These are phyloP conservation scores for Fusarium coicis DNA, from an alignment of 2,329 filamentous ascomycete species.

Conservation along the genomic window DNA sequence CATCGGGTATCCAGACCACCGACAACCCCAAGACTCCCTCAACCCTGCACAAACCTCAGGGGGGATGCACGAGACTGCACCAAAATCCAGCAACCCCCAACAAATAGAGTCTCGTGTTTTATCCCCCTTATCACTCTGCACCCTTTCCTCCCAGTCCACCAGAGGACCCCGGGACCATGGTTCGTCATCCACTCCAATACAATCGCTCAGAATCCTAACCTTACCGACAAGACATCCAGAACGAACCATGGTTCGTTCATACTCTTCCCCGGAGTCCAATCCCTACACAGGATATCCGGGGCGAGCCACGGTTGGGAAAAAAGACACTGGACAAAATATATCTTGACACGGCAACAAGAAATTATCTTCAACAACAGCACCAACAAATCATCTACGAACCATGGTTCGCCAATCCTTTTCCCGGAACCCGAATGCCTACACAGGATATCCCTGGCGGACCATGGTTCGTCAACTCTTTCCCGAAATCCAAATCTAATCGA, in stretches of 20 bases:
- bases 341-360: no score
- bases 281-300: conserved; percentile 71
- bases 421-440: no score
- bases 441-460: conserved; percentile 81
- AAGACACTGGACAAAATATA: no score
- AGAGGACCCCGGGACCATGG: background rate
- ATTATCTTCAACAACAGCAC: no score
- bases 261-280: no score
- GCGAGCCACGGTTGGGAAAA: conserved; percentile 80
- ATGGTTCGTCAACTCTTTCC: conserved; percentile 83
- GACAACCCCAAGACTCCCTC: background rate
- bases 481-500: conserved; percentile 80
- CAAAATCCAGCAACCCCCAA: background rate
- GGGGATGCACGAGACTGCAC: background rate
- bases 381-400: no score
- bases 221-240: background rate
- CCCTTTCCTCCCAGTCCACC: no score
- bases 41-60: background rate
- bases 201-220: background rate
- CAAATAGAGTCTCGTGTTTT: background rate
- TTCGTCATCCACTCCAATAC: background rate
- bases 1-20: no score
- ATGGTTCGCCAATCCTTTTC: no score
- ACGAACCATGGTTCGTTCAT: background rate
- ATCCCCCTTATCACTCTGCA: no score